phyloP scores from a whole-genome alignment of 2,329 filamentous ascomycete genomes.

The Cordyceps militaris region DNA sequence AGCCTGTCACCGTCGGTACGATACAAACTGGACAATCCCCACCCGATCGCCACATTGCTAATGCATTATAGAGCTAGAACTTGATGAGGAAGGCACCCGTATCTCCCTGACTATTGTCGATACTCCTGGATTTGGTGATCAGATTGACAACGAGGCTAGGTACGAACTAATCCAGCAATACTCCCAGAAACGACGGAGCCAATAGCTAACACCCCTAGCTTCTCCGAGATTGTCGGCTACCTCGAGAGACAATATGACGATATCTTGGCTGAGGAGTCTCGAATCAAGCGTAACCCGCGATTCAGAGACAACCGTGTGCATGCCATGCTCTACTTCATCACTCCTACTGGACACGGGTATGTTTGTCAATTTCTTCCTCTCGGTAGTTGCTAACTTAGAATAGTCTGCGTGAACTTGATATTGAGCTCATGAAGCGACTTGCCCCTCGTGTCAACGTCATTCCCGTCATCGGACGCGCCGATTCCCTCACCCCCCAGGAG shows the following conservation, averaged over 20 bases:
- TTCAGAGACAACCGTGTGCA: constrained; percentile 99
- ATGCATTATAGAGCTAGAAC: constrained; percentile 64
- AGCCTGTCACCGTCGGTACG: constrained; percentile 91
- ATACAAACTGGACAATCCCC: neutral
- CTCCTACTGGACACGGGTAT: constrained; percentile 90
- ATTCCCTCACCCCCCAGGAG: constrained; percentile 92
- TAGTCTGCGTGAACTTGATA: constrained; percentile 95
- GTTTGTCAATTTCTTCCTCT: constrained; percentile 20
- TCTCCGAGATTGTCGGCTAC: constrained; percentile 95
- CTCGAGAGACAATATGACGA: constrained; percentile 99
- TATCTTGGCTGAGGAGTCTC: constrained; percentile 97
- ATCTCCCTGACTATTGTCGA: constrained; percentile 98
- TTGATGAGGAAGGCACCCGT: constrained; percentile 96
- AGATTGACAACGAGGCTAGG: constrained; percentile 99
- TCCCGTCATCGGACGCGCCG: constrained; percentile 95
- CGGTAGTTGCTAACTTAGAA: neutral
- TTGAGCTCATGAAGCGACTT: constrained; percentile 98
- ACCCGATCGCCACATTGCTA: constrained; percentile 16
- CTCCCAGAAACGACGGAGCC: neutral
- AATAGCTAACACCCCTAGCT: constrained; percentile 46
- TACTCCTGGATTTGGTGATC: constrained; percentile 95
- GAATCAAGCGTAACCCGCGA: constrained; percentile 99
- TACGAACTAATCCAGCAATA: constrained; percentile 32
- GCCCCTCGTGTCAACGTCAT: constrained; percentile 98
- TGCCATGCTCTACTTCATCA: constrained; percentile 98